Conservation (phyloP, 2,329 filamentous ascomycete species). For the Cladophialophora psammophila region DNA sequence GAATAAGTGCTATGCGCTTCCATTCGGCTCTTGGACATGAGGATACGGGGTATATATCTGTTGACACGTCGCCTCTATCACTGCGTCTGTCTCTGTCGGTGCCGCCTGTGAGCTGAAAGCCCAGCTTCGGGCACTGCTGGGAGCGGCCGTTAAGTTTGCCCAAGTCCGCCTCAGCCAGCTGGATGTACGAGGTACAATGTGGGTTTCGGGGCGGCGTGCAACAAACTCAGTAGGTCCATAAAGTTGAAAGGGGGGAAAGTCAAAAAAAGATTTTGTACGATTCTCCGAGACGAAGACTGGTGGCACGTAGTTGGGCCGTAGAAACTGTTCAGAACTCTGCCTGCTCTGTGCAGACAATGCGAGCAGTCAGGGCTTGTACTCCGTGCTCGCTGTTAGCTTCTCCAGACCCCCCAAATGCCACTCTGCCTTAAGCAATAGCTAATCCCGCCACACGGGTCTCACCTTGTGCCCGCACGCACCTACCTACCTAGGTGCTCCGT, state of each 20-base stretch:
- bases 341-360: neutral
- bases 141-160: neutral
- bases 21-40: neutral
- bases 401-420: neutral
- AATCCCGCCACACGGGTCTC: neutral
- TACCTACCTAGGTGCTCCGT: neutral
- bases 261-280: conserved; percentile 3
- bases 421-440: neutral
- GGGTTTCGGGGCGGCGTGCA: no score
- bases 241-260: neutral
- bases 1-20: neutral
- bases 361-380: neutral
- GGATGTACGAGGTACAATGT: neutral
- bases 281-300: neutral
- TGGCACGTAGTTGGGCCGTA: neutral
- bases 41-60: neutral
- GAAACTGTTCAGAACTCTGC: neutral
- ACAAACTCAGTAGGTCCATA: neutral
- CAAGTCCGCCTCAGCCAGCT: neutral
- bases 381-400: neutral
- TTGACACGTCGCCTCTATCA: neutral
- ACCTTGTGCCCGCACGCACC: neutral
- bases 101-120: neutral
- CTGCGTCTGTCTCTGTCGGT: neutral
- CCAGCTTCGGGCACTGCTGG: neutral